A percentile compares a stretch with the other conserved stretches of the same genome.
phyloP scores from a whole-genome alignment of 164 flowering plant species.

The Annona squamosa region DNA sequence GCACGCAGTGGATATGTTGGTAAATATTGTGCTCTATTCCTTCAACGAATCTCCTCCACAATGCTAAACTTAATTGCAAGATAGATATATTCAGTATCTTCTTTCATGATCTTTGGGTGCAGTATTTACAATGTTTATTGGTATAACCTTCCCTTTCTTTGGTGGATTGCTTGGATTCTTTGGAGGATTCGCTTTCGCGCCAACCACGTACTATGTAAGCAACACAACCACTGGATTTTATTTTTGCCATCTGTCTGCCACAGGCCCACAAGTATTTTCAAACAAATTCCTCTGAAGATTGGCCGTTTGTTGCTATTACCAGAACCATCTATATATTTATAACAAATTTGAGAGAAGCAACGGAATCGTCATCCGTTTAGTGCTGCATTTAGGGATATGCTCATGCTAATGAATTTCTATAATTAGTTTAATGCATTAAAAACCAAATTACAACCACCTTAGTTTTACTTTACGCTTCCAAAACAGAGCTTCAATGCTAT shows the following conservation, averaged over 20 bases:
- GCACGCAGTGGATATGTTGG: conserved; percentile 50
- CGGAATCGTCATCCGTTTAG: no score
- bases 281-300: no score
- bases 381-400: background rate
- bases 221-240: background rate
- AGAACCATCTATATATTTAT: no score
- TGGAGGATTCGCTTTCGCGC: conserved; percentile 10
- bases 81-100: background rate
- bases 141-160: conserved; percentile 11
- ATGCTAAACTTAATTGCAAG: no score
- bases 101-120: background rate
- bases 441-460: background rate
- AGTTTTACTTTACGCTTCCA: background rate
- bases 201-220: conserved; percentile 7
- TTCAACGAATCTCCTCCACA: background rate
- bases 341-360: no score
- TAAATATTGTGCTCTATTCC: conserved; percentile 5
- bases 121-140: conserved; percentile 9
- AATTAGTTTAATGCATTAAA: background rate
- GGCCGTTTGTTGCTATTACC: no score
- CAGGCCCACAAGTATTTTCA: background rate
- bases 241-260: background rate
- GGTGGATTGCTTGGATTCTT: conserved; percentile 9
- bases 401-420: background rate
- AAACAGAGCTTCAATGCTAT: background rate